Evolutionary conservation across 129 eudicot genomes (phyloP), one percentile per base, ranked within the genome.

Genomic region (Logfia minima): DNA sequence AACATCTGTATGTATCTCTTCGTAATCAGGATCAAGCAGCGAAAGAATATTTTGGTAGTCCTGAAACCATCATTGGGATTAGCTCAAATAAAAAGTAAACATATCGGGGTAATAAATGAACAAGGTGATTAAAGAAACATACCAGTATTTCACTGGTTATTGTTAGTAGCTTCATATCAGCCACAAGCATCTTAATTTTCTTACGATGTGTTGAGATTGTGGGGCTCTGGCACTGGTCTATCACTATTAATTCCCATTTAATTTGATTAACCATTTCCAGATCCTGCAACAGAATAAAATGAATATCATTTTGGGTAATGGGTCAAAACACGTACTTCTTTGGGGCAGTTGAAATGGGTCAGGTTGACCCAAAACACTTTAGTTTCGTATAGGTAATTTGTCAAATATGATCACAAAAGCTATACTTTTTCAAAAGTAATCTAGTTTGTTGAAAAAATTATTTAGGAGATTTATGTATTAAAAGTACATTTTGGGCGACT

Each of bases 131-230:
- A 23, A 39, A 17, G 56, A 68, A 68, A 76, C 74, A 26, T 73
- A 75, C 88, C 74, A 26, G 22, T 51, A 61, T 26, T 60, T 81
- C 64, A 72, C 72, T 63, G 62, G 70, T 60, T 22, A 81, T 34
- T 5, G 76, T 65, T 3, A 84, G 63, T 73, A 84, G 80, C 59
- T 80, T 84, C 87, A 80, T 80, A 34, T 84, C 70, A 76, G 84
- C 77, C 68, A 70, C 35, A 29, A 80, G 80, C 75, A 41, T 53
- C 76, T 72, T 76, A 32, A 80, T 24, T 35, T 80, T 63, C n/a
- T 60, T 59, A 9, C 59, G 24, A 51, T 64, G 78, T 51, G 45
- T 61, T 2, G 48, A 77, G 45, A 80, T 62, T 71, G n/a, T 11
- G 26, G 68, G 69, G 23, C 76, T 64, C 78, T 80, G 79, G 75